These are phyloP conservation scores for Parasitella parasitica DNA, from an alignment of 371 early-diverging fungal species.

Conservation along the genomic window DNA sequence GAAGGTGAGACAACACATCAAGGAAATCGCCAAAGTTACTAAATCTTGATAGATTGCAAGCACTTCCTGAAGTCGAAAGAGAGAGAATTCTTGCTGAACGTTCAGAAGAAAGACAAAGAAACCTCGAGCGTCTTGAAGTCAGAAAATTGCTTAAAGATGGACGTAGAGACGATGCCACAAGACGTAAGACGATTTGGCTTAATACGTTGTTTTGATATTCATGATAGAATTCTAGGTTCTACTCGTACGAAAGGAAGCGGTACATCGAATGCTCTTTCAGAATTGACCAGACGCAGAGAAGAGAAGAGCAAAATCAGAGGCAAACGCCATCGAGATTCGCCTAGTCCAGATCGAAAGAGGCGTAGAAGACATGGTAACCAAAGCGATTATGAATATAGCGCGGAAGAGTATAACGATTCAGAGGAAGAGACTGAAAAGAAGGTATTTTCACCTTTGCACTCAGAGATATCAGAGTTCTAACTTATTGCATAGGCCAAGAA, in stretches of 20 bases:
- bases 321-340: conserved; percentile 33
- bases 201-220: background rate
- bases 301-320: conserved; percentile 41
- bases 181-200: conserved; percentile 38
- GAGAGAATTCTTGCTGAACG: conserved; percentile 78
- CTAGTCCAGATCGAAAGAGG: conserved; percentile 39
- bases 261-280: conserved; percentile 51
- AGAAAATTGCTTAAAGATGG: conserved; percentile 57
- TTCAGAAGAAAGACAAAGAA: conserved; percentile 64
- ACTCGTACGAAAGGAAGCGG: conserved; percentile 57
- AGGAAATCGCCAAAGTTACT: background rate
- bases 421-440: conserved; percentile 30
- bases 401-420: conserved; percentile 28
- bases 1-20: conserved; percentile 29
- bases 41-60: conserved; percentile 40
- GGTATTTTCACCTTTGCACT: background rate
- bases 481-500: conserved; percentile 35
- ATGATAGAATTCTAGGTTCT: conserved; percentile 41
- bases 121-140: conserved; percentile 59
- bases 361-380: conserved; percentile 34
- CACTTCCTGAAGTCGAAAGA: conserved; percentile 75
- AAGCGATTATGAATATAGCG: conserved; percentile 40
- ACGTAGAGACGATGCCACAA: conserved; percentile 53
- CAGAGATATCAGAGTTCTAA: background rate
- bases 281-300: conserved; percentile 56